Evolutionary conservation across 2,329 filamentous ascomycete genomes (phyloP).

Genomic region (Dactylellina haptotyla): DNA sequence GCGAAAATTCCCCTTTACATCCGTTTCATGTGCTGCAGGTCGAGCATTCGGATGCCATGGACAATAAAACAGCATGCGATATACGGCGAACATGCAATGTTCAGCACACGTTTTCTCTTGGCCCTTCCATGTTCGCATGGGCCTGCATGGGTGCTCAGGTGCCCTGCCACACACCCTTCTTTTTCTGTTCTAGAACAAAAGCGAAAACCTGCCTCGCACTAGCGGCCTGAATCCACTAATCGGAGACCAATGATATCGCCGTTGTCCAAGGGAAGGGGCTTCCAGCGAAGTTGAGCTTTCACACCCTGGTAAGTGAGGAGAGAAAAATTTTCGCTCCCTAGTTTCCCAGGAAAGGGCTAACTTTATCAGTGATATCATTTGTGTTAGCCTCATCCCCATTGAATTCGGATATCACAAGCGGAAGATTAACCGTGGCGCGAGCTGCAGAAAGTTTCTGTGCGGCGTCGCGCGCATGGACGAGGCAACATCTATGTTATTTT

Average conservation of each 20-base stretch:
- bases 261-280: slow-evolving; percentile 21
- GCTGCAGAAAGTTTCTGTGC: not conserved
- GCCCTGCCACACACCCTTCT: slow-evolving; percentile 24
- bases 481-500: not conserved
- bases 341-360: too few relatives aligned
- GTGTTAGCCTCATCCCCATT: slow-evolving; percentile 12
- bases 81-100: slow-evolving; percentile 47
- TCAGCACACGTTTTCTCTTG: slow-evolving; percentile 12
- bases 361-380: slow-evolving; percentile 13
- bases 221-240: slow-evolving; percentile 35
- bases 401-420: not conserved
- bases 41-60: slow-evolving; percentile 1
- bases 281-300: not conserved
- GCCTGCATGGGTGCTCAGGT: not conserved
- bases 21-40: slow-evolving; percentile 51
- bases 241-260: slow-evolving; percentile 24
- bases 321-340: slow-evolving; percentile 12
- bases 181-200: slow-evolving; percentile 41
- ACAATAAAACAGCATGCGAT: slow-evolving; percentile 1
- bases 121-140: slow-evolving; percentile 1
- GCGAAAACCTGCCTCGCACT: slow-evolving; percentile 32
- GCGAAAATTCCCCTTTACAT: slow-evolving; percentile 33
- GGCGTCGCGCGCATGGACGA: not conserved
- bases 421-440: not conserved
- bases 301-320: not conserved